A percentile compares a stretch with the other conserved stretches of the same genome.
Evolutionary conservation across 73 alveolate species (phyloP).

Genomic region (Paraurostyla sp.): DNA sequence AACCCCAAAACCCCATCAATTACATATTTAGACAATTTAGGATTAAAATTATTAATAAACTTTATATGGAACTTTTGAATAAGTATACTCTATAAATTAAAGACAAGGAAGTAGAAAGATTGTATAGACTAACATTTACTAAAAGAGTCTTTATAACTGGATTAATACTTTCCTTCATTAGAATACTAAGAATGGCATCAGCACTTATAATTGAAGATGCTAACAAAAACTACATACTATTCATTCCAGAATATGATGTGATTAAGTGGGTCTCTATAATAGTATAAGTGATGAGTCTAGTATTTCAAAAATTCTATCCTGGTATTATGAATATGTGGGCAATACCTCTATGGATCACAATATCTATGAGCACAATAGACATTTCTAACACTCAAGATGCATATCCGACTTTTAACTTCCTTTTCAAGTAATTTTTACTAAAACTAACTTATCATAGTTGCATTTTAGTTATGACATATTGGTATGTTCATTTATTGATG

Average conservation of each 20-base stretch:
- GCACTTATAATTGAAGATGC: conserved; percentile 7
- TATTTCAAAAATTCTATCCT: conserved; percentile 39
- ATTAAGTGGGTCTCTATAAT: conserved; percentile 29
- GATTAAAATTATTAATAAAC: too few relatives aligned
- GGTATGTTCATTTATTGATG: conserved; percentile 30
- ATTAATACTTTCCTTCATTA: background rate
- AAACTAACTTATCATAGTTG: background rate
- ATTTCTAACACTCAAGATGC: background rate
- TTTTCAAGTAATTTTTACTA: conserved; percentile 33
- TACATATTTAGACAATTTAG: too few relatives aligned
- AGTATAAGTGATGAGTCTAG: background rate
- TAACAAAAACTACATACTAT: background rate
- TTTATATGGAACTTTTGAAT: background rate
- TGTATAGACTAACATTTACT: background rate
- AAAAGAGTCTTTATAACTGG: background rate
- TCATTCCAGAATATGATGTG: conserved; percentile 9
- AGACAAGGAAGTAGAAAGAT: conserved; percentile 2
- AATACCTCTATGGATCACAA: conserved; percentile 38
- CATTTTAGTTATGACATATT: background rate
- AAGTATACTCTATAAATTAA: background rate
- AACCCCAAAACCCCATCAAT: too few relatives aligned
- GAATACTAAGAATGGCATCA: conserved; percentile 11
- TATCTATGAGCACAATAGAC: conserved; percentile 14
- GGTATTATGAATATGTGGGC: background rate
- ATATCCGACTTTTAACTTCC: conserved; percentile 40